Conservation (phyloP, 1,284 basidiomycete genomes). For the Cystobasidium pallidum region DNA sequence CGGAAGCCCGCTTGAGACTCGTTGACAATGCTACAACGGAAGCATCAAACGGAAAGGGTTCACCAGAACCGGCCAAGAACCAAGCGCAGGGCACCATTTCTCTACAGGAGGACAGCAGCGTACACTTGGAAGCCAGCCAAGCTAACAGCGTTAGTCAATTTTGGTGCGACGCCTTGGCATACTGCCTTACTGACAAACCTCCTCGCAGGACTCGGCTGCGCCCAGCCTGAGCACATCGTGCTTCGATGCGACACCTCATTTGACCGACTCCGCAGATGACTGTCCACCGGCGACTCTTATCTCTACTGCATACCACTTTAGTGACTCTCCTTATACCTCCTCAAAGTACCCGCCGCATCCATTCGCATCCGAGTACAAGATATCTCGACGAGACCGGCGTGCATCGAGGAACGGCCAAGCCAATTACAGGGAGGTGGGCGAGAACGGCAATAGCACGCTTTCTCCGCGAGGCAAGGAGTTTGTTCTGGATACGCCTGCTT, state of each 20-base stretch:
- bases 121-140: neutral
- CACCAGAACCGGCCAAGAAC: neutral
- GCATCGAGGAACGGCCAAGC: neutral
- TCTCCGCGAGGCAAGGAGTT: neutral
- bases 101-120: neutral
- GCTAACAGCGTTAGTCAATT: neutral
- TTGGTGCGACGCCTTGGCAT: neutral
- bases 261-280: conserved; percentile 2
- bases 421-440: neutral
- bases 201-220: neutral
- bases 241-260: conserved; percentile 20
- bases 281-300: neutral
- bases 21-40: neutral
- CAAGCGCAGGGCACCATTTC: neutral
- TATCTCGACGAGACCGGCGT: neutral
- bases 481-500: neutral
- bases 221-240: conserved; percentile 3
- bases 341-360: conserved; percentile 24
- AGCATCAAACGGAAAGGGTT: neutral
- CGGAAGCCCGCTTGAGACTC: conserved; percentile 34
- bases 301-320: conserved; percentile 18
- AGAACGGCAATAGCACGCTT: neutral
- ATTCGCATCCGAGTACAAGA: conserved; percentile 9
- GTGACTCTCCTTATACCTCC: conserved; percentile 17
- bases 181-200: neutral